Percentiles rank a stretch among this genome's conserved stretches.
Evolutionary conservation across 164 flowering plant genomes (phyloP).

Genomic region (Warburgia ugandensis): DNA sequence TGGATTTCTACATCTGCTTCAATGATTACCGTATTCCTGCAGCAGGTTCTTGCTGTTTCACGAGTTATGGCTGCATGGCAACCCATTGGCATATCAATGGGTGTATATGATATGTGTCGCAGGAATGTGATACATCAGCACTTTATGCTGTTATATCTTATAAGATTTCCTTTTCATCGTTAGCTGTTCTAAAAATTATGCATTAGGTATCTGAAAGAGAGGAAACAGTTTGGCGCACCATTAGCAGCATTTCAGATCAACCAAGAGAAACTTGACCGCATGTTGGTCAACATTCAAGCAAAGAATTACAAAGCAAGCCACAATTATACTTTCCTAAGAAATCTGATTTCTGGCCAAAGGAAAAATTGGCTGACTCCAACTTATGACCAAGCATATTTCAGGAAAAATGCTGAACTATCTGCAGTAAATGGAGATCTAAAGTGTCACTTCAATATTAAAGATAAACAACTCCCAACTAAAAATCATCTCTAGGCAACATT

Average conservation of each 20-base stretch:
- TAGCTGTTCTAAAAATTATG: not conserved
- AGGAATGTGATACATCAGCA: conserved; percentile 50
- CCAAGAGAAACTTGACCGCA: conserved; percentile 86
- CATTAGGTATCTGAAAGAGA: conserved; percentile 74
- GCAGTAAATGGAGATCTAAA: too few relatives aligned
- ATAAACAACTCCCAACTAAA: too few relatives aligned
- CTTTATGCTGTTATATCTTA: not conserved
- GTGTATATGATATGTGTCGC: conserved; percentile 92
- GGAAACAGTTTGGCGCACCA: conserved; percentile 96
- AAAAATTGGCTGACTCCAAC: too few relatives aligned
- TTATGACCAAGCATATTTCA: too few relatives aligned
- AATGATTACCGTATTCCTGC: too few relatives aligned
- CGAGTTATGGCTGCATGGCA: conserved; percentile 99
- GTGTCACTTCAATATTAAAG: too few relatives aligned
- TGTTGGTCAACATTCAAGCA: conserved; percentile 89
- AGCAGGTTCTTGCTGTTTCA: conserved; percentile 93
- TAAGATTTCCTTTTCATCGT: not conserved
- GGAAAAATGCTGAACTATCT: too few relatives aligned
- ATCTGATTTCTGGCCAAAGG: too few relatives aligned
- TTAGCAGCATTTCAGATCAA: conserved; percentile 87
- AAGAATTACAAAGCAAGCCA: conserved; percentile 94
- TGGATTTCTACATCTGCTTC: too few relatives aligned
- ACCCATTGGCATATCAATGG: conserved; percentile 95
- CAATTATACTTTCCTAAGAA: too few relatives aligned
- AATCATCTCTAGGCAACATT: too few relatives aligned